phyloP scores from a whole-genome alignment of 352 stramenopile genomes.

The Globisporangium sylvaticum region DNA sequence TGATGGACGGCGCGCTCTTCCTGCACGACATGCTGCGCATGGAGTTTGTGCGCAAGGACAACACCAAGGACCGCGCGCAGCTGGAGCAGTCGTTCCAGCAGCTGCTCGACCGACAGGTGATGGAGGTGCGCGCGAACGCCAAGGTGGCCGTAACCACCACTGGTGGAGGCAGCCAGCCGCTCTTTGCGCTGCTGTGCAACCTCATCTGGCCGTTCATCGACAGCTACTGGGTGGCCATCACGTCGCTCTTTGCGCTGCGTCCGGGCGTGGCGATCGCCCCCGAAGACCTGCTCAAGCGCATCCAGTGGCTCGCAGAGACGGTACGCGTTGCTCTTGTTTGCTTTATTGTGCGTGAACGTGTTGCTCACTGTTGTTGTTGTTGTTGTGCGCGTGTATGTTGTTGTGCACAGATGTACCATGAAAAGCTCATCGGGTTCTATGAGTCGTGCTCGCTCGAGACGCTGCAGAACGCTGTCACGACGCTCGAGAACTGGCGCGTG shows the following conservation, averaged over 20 bases:
- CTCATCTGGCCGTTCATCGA: slow-evolving; percentile 87
- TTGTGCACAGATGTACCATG: slow-evolving; percentile 69
- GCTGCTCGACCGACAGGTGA: slow-evolving; percentile 35
- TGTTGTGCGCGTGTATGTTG: neutral
- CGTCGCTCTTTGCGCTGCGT: slow-evolving; percentile 66
- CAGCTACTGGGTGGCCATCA: slow-evolving; percentile 81
- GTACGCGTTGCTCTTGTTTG: slow-evolving; percentile 10
- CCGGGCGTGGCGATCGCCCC: slow-evolving; percentile 40
- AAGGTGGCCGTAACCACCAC: slow-evolving; percentile 6
- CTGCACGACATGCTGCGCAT: slow-evolving; percentile 74
- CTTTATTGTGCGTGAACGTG: too few species aligned
- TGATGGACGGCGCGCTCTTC: slow-evolving; percentile 65
- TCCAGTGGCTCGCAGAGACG: slow-evolving; percentile 82
- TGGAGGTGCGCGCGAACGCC: slow-evolving; percentile 18
- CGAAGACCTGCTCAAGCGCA: slow-evolving; percentile 69
- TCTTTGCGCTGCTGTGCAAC: slow-evolving; percentile 68
- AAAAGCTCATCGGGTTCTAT: slow-evolving; percentile 83
- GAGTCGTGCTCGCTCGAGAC: slow-evolving; percentile 84
- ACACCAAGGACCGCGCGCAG: slow-evolving; percentile 34
- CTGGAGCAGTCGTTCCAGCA: slow-evolving; percentile 39
- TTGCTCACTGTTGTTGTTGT: neutral
- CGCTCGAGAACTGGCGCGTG: slow-evolving; percentile 66
- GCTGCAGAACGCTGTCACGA: slow-evolving; percentile 68
- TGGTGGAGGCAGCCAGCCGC: slow-evolving; percentile 22
- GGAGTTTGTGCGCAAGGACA: slow-evolving; percentile 78